Percentiles rank a stretch among this genome's conserved stretches.
These are phyloP conservation scores for Platanthera zijinensis DNA, from an alignment of 106 monocot genomes.

Conservation along the genomic window DNA sequence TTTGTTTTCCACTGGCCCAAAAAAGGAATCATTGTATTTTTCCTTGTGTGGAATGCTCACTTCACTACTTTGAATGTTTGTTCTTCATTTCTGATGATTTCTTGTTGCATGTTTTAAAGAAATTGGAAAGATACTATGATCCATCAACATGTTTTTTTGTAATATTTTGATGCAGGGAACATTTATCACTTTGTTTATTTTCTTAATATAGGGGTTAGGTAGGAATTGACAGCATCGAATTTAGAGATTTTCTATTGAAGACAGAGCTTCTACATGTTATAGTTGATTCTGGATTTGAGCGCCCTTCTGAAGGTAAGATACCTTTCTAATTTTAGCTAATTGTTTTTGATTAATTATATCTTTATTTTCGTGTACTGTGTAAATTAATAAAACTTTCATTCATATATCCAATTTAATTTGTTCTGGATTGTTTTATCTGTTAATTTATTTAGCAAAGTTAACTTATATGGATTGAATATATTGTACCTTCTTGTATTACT, in stretches of 20 bases:
- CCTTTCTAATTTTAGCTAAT: neutral
- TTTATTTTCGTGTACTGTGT: neutral
- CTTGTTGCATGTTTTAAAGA: neutral
- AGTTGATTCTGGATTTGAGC: no score
- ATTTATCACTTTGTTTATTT: no score
- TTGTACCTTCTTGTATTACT: no score
- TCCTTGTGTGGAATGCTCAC: neutral
- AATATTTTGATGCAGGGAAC: no score
- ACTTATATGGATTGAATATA: no score
- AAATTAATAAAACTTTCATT: neutral
- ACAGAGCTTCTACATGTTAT: no score
- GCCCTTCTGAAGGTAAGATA: constrained; percentile 93
- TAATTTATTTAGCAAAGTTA: no score
- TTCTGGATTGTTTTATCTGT: no score
- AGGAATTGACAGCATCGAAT: no score
- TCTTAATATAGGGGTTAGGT: no score
- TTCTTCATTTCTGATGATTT: neutral
- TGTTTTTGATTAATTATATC: neutral
- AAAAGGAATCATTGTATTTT: neutral
- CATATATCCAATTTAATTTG: neutral
- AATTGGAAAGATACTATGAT: neutral
- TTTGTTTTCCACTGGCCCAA: neutral
- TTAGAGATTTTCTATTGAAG: no score
- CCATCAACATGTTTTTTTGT: no score
- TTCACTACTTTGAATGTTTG: neutral